phyloP scores from a whole-genome alignment of 192 early-diverging fungal genomes.

The Chytriomyces sp. region DNA sequence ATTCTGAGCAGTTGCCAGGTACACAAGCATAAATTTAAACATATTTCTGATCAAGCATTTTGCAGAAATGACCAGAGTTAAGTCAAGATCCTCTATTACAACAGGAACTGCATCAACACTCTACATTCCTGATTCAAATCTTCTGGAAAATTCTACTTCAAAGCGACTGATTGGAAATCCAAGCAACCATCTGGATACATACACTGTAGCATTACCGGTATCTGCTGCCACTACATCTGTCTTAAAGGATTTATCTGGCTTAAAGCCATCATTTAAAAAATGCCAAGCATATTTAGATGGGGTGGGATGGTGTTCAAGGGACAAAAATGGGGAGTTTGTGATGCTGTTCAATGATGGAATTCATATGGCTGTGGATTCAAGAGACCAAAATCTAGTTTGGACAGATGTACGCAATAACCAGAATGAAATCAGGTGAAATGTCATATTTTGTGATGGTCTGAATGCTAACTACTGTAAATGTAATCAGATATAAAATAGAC shows the following conservation, averaged over 20 bases:
- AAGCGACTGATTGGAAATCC: neutral
- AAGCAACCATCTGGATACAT: neutral
- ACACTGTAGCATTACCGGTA: neutral
- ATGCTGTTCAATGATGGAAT: slow-evolving; percentile 60
- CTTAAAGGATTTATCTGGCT: neutral
- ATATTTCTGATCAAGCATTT: neutral
- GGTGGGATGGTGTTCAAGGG: slow-evolving; percentile 55
- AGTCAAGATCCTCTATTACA: slow-evolving; percentile 5
- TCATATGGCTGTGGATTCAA: slow-evolving; percentile 38
- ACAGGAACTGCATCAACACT: slow-evolving; percentile 14
- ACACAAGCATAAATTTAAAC: neutral
- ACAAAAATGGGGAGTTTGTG: slow-evolving; percentile 34
- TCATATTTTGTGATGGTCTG: neutral
- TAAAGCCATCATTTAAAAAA: neutral
- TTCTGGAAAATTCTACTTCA: neutral
- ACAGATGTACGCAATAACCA: slow-evolving; percentile 10
- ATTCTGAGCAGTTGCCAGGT: neutral
- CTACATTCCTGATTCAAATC: slow-evolving; percentile 4
- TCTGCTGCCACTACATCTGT: neutral
- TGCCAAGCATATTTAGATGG: slow-evolving; percentile 30
- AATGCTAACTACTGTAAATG: neutral
- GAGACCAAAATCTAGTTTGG: slow-evolving; percentile 45
- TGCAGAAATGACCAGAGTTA: neutral
- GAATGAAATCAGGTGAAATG: neutral
- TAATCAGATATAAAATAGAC: slow-evolving; percentile 43